These are phyloP conservation scores for Cercospora sp. DNA, from an alignment of 2,329 filamentous ascomycete species.

Conservation along the genomic window DNA sequence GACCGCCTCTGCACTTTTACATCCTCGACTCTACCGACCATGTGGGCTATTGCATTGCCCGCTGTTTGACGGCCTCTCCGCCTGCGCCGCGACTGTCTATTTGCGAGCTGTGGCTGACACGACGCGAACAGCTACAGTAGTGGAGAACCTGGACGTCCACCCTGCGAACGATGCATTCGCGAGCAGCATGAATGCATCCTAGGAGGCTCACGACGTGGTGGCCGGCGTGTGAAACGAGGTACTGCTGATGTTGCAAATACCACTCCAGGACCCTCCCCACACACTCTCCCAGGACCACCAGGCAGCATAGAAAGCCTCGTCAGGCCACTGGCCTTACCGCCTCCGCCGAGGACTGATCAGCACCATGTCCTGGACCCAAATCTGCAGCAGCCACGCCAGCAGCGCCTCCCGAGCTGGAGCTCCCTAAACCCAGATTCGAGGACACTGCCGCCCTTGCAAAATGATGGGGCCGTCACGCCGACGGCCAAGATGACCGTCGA, in stretches of 20 bases:
- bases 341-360: constrained; percentile 21
- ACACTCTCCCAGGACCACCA: not conserved
- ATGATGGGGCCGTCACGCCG: constrained; percentile 28
- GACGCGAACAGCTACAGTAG: constrained; percentile 33
- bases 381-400: constrained; percentile 18
- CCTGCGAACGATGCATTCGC: constrained; percentile 38
- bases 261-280: constrained; percentile 6
- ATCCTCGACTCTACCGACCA: not conserved
- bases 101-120: not conserved
- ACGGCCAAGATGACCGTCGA: constrained; percentile 37
- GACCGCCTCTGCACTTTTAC: not conserved
- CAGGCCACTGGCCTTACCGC: constrained; percentile 20
- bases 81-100: not conserved
- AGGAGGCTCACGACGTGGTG: constrained; percentile 36
- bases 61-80: constrained; percentile 4
- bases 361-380: constrained; percentile 15
- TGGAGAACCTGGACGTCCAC: constrained; percentile 35
- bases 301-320: constrained; percentile 25
- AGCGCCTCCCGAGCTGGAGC: constrained; percentile 27
- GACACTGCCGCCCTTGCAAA: constrained; percentile 31
- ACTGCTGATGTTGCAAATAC: constrained; percentile 14
- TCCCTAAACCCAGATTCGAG: constrained; percentile 31
- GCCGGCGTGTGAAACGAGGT: constrained; percentile 35
- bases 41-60: not conserved
- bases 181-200: constrained; percentile 40